A percentile compares a stretch with the other conserved stretches of the same genome.
These are phyloP conservation scores for Melampsora abietis-canadensis DNA, from an alignment of 1,284 basidiomycete genomes.

Conservation along the genomic window DNA sequence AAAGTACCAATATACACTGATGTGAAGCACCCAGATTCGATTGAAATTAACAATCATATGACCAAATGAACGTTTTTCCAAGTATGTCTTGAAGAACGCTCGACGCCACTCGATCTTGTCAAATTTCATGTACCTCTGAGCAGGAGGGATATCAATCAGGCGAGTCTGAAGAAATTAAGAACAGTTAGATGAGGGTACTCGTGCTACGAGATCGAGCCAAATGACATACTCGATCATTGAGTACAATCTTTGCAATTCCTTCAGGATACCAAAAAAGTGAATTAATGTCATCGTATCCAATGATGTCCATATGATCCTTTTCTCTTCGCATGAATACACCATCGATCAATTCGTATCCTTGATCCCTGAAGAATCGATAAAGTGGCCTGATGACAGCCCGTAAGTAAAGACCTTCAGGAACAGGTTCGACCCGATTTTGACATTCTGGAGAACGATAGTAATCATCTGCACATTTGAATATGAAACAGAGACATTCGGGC, in stretches of 20 bases:
- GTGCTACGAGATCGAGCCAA: background rate
- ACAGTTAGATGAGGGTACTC: background rate
- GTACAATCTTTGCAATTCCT: conserved; percentile 85
- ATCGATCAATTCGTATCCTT: conserved; percentile 94
- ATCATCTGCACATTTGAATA: conserved; percentile 99
- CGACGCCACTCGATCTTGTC: conserved; percentile 89
- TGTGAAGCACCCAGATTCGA: conserved; percentile 92
- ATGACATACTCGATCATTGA: conserved; percentile 74
- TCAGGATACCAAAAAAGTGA: conserved; percentile 99
- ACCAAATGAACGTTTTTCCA: conserved; percentile 87
- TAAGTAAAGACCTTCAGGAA: conserved; percentile 91
- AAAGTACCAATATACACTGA: conserved; percentile 89
- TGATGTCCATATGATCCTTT: conserved; percentile 87
- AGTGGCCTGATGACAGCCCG: conserved; percentile 87
- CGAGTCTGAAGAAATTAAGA: conserved; percentile 61
- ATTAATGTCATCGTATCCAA: conserved; percentile 98
- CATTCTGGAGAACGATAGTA: conserved; percentile 99
- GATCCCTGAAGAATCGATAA: conserved; percentile 96
- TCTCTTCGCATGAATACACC: conserved; percentile 87
- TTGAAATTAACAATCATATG: conserved; percentile 97
- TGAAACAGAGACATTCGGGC: conserved; percentile 95
- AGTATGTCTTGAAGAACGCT: conserved; percentile 96
- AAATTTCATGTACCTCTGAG: conserved; percentile 90
- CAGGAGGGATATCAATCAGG: conserved; percentile 79
- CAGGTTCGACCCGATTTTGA: conserved; percentile 85